phyloP scores from a whole-genome alignment of 2,329 filamentous ascomycete species.

The Aplosporella prunicola region DNA sequence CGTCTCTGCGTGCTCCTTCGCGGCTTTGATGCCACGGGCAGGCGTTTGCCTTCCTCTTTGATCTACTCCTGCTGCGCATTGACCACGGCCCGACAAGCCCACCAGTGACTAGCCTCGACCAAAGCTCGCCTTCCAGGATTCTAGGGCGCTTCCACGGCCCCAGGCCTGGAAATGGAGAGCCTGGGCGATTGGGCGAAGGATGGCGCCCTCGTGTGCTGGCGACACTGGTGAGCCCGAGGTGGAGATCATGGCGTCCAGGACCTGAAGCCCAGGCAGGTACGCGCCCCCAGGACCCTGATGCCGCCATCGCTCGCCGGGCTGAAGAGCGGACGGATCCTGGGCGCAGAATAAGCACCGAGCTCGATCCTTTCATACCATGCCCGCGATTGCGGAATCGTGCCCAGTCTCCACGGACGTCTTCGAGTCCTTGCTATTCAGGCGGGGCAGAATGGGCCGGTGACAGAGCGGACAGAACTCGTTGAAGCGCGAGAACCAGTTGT shows the following conservation, averaged over 20 bases:
- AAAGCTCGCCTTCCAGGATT: no score
- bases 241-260: no score
- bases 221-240: no score
- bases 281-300: no score
- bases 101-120: no score
- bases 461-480: slow-evolving; percentile 32
- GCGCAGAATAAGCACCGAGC: background rate
- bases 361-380: slow-evolving; percentile 6
- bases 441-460: slow-evolving; percentile 26
- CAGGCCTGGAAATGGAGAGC: no score
- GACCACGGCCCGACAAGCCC: slow-evolving; percentile 3
- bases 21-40: background rate
- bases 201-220: no score
- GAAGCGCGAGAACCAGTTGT: slow-evolving; percentile 28
- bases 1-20: slow-evolving; percentile 5
- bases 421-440: background rate
- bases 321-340: no score
- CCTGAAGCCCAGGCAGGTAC: no score
- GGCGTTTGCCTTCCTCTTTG: slow-evolving; percentile 5
- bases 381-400: slow-evolving; percentile 3
- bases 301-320: no score
- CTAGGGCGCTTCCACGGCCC: no score
- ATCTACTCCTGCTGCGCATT: background rate
- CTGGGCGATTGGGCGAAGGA: no score
- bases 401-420: slow-evolving; percentile 4